Base-by-base conservation (phyloP, 2,329 filamentous ascomycete species). In the Curvularia spicifera region DNA sequence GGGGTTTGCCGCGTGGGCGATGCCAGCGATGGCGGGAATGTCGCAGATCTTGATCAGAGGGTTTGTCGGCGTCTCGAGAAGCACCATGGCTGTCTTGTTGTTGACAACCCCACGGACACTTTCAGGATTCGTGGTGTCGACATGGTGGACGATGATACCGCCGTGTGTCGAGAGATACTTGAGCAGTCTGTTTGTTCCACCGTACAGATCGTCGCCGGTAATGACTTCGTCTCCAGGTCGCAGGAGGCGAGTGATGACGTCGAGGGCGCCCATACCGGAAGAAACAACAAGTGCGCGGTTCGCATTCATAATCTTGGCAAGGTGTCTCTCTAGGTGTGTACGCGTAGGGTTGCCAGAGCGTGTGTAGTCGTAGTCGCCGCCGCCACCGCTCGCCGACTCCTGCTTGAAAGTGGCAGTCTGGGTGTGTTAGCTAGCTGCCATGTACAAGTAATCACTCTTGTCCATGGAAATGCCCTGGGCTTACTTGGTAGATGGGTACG, bases 261-360 rank as follows among this genome's bases (percentile, higher is more conserved):
- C 95, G 71, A 98, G 82, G 24, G 95, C 95, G 52, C 93, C 95
- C 95, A 99, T 99, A 57, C 95, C 95, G 0, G 94, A 98, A 53
- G 93, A 93, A 44, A 98, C 94, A 48, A 96, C 94, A 50, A 99
- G 86, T 9, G 92, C 91, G 56, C 96, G 90, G 71, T 88, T 88
- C 45, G 95, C 95, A 69, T 91, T 93, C 96, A 99, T 99, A 76
- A 99, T 96, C 85, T 99, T 99, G 73, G 96, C 95, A 70, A 99
- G 83, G 78, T 99, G 95, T 58, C 94, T 88, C 82, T 99, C 95
- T 63, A 99, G 87, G 74, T 99, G 95, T 33, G 94, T 96, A 65
- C 95, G 87, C 57, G 95, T 99, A 18, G 95, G 95, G 77, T 99
- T 99, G 56, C 95, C 95, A 35, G 93, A 98, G 61, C 96, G 91